Evolutionary conservation across 2,329 filamentous ascomycete species (phyloP).

Genomic region (Endoconidiophora polonica): DNA sequence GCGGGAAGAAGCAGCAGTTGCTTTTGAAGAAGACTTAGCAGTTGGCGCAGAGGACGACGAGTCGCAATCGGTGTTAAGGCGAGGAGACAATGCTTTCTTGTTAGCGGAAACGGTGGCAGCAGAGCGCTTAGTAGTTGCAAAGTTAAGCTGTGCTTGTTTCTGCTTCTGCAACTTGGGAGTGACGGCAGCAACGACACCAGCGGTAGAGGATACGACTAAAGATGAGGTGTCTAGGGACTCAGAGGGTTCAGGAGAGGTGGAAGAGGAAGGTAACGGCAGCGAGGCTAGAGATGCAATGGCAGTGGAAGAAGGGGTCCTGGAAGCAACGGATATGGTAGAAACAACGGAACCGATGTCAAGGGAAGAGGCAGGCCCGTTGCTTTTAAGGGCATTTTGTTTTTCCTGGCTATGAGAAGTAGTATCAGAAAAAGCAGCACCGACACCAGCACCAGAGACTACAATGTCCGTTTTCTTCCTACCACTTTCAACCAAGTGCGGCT

Average conservation of each 20-base stretch:
- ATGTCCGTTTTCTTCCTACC: no score
- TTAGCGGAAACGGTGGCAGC: neutral
- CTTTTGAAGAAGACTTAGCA: slow-evolving; percentile 2
- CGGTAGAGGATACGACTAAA: neutral
- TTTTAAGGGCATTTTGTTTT: slow-evolving; percentile 9
- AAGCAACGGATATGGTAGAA: slow-evolving; percentile 1
- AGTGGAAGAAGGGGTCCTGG: neutral
- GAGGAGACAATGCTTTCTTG: neutral
- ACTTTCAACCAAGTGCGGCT: no score
- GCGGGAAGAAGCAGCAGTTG: neutral
- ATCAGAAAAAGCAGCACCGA: neutral
- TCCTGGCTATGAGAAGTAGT: neutral
- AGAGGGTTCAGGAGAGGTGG: neutral
- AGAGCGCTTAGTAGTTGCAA: slow-evolving; percentile 9
- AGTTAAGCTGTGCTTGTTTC: slow-evolving; percentile 10
- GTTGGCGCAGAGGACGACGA: neutral
- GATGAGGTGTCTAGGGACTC: neutral
- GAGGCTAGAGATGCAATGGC: neutral
- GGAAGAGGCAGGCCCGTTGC: slow-evolving; percentile 7
- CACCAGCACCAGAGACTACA: neutral
- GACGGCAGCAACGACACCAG: neutral
- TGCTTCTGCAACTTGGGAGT: neutral
- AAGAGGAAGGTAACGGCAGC: neutral
- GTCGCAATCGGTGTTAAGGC: neutral
- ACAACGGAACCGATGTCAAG: slow-evolving; percentile 1